Conservation (phyloP, 2,329 filamentous ascomycete genomes). For the Alternaria triticina region DNA sequence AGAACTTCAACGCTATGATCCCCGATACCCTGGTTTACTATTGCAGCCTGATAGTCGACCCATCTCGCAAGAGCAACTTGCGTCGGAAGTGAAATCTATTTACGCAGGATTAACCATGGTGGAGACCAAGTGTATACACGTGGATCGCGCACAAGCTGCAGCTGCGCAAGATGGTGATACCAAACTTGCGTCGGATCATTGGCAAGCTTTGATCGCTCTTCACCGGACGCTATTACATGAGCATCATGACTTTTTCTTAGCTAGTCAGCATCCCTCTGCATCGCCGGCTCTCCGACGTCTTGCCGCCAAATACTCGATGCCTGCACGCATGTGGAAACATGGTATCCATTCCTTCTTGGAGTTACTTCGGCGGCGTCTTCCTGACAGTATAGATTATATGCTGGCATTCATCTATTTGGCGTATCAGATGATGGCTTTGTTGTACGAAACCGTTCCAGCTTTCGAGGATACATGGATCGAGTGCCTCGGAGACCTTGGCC, state of each 20-base stretch:
- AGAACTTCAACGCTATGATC: constrained; percentile 37
- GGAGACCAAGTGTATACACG: constrained; percentile 84
- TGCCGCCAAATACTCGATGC: constrained; percentile 86
- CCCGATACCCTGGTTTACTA: constrained; percentile 51
- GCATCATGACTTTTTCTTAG: constrained; percentile 70
- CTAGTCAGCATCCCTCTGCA: constrained; percentile 80
- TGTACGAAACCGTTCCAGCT: constrained; percentile 82
- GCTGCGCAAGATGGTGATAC: constrained; percentile 58
- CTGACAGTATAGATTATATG: constrained; percentile 85
- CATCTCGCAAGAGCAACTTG: constrained; percentile 79
- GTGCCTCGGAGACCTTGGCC: constrained; percentile 82
- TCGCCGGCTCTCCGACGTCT: constrained; percentile 70
- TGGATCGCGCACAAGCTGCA: constrained; percentile 69
- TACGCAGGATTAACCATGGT: constrained; percentile 86
- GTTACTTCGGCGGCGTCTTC: constrained; percentile 69
- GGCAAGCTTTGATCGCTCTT: constrained; percentile 81
- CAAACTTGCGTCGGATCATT: constrained; percentile 69
- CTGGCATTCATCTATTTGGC: constrained; percentile 86
- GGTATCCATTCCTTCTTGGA: constrained; percentile 88
- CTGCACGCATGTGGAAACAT: constrained; percentile 91
- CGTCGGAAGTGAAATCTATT: constrained; percentile 81
- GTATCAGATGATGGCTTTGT: constrained; percentile 86
- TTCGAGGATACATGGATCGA: constrained; percentile 95
- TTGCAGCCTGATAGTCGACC: constrained; percentile 68
- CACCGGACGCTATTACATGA: constrained; percentile 83